Conservation (phyloP, 345 rosid species). For the Salix arbutifolia region DNA sequence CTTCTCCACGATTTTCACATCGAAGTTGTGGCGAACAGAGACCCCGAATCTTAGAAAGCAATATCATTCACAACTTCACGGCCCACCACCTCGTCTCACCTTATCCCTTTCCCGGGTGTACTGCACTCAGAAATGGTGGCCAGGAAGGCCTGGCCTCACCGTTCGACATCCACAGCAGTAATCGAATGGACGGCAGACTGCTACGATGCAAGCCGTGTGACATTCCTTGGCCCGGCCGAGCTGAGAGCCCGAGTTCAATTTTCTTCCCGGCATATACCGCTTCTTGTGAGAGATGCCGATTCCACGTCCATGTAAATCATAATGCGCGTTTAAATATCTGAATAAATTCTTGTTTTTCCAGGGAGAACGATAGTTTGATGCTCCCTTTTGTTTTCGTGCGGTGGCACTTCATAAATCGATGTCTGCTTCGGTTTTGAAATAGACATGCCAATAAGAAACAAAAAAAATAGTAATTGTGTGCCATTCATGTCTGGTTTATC, state of each 20-base stretch:
- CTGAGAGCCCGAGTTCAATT: neutral
- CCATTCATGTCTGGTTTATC: too few species aligned
- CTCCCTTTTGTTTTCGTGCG: too few species aligned
- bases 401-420: too few species aligned
- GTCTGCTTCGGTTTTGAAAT: too few species aligned
- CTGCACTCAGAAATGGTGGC: neutral
- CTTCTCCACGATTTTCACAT: conserved; percentile 4
- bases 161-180: neutral
- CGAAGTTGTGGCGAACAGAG: conserved; percentile 26
- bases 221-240: too few species aligned
- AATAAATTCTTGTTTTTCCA: too few species aligned
- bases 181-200: conserved; percentile 13
- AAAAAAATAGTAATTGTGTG: too few species aligned
- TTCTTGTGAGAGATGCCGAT: too few species aligned
- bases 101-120: conserved; percentile 16
- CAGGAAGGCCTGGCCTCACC: neutral
- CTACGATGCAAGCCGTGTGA: conserved; percentile 14
- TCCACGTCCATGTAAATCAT: too few species aligned
- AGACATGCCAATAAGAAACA: too few species aligned
- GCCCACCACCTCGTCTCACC: neutral
- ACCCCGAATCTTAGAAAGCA: conserved; percentile 24
- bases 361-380: too few species aligned
- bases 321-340: too few species aligned
- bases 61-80: conserved; percentile 22
- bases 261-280: neutral